These are phyloP conservation scores for Tanozyma kutaoensis DNA, from an alignment of 805 yeast species.

Conservation along the genomic window DNA sequence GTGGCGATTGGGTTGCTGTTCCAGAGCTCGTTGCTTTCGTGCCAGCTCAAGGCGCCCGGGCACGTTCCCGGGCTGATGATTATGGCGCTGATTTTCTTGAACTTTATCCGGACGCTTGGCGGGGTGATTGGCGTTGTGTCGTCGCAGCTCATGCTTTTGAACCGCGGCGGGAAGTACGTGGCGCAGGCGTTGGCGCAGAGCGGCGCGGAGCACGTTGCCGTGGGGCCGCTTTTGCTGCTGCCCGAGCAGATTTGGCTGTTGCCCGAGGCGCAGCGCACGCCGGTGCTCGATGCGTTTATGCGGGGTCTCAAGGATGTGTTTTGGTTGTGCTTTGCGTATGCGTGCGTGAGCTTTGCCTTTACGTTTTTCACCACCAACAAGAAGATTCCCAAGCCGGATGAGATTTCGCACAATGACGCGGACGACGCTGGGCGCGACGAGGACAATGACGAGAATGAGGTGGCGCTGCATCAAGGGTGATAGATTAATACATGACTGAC, in stretches of 20 bases:
- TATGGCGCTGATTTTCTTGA: constrained; percentile 31
- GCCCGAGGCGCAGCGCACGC: too few species aligned
- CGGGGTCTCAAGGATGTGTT: constrained; percentile 24
- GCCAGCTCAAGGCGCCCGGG: constrained; percentile 40
- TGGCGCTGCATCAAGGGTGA: too few species aligned
- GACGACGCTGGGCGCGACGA: too few species aligned
- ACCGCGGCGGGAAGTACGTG: too few species aligned
- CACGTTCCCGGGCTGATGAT: constrained; percentile 35
- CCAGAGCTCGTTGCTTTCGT: constrained; percentile 30
- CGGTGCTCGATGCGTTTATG: too few species aligned
- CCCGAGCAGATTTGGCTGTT: too few species aligned
- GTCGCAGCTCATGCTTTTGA: constrained; percentile 29
- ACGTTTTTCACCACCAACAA: constrained; percentile 26
- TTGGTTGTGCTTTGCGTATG: constrained; percentile 24
- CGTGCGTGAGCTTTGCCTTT: constrained; percentile 15
- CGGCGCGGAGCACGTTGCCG: too few species aligned
- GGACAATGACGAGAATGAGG: too few species aligned
- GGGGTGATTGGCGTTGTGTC: constrained; percentile 31
- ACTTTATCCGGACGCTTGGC: constrained; percentile 31
- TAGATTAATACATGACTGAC: too few species aligned
- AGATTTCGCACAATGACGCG: constrained; percentile 3
- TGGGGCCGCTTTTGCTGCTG: too few species aligned
- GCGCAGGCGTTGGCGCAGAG: too few species aligned
- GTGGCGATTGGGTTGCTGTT: constrained; percentile 33
- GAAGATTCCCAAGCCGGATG: constrained; percentile 19